A percentile compares a stretch with the other conserved stretches of the same genome.
phyloP scores from a whole-genome alignment of 1,139 yeast genomes.

The Blastobotrys petasosporus region DNA sequence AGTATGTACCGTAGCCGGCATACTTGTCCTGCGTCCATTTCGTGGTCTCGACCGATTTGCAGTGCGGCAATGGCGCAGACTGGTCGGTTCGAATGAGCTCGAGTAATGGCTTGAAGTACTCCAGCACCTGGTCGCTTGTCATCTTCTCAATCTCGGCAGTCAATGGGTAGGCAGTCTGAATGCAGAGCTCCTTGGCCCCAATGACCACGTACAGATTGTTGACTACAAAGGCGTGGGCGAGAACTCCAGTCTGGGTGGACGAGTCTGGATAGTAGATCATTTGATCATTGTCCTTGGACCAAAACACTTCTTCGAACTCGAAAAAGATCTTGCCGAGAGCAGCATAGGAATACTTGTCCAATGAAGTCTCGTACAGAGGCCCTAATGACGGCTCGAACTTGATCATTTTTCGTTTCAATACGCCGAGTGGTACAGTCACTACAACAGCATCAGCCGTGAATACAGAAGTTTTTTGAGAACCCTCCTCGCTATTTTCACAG shows the following conservation, averaged over 20 bases:
- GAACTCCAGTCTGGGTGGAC: constrained; percentile 17
- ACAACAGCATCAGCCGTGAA: constrained; percentile 47
- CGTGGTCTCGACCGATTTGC: constrained; percentile 49
- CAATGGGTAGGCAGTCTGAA: constrained; percentile 25
- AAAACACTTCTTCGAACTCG: constrained; percentile 63
- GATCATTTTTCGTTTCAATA: constrained; percentile 36
- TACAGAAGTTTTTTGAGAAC: constrained; percentile 53
- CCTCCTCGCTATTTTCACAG: constrained; percentile 56
- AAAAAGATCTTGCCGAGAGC: constrained; percentile 72
- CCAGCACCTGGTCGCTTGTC: constrained; percentile 20
- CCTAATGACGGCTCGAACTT: constrained; percentile 49
- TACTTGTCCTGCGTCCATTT: constrained; percentile 69
- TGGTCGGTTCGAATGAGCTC: constrained; percentile 22
- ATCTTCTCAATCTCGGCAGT: constrained; percentile 24
- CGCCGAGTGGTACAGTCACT: constrained; percentile 69
- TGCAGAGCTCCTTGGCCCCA: constrained; percentile 24
- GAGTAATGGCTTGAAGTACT: constrained; percentile 24
- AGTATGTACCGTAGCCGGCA: constrained; percentile 61
- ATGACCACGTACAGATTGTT: constrained; percentile 22
- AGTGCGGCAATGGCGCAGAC: constrained; percentile 36
- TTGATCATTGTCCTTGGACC: constrained; percentile 48
- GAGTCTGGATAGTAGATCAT: constrained; percentile 24
- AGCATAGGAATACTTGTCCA: constrained; percentile 55
- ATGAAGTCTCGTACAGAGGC: constrained; percentile 37
- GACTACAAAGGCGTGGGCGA: constrained; percentile 23